Base-by-base conservation (phyloP, 768 basidiomycete species). In the Hericium alpestre region DNA sequence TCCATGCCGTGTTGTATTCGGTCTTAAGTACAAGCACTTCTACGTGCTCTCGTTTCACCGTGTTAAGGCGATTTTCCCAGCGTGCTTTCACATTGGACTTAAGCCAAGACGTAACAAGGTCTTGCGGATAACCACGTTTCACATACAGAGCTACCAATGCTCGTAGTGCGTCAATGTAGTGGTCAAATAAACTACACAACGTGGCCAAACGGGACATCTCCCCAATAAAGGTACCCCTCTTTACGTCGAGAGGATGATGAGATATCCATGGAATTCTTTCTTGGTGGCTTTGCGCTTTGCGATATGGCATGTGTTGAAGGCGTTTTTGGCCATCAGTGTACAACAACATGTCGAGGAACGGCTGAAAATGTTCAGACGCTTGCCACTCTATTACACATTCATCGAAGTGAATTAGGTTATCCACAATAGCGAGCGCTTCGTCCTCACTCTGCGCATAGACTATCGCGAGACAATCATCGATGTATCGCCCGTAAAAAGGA, bases 401-500 rank as follows among this genome's bases (percentile, higher is more conserved):
- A 55, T 60, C 62, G 47, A 58, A 64, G 12, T 50, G 22, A 1
- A 59, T n/a, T 41, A 41, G 10, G 10, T 41, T 41, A 2, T 41
- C 8, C 3, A 41, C n/a, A n/a, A 41, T 41, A 41, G 4, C 5
- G 40, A 41, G 13, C 12, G 40, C 40, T 41, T 41, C 40, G 40
- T 13, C n/a, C 40, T 41, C 40, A 41, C 40, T 41, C 40, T 12
- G n/a, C 12, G 40, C 40, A 41, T 50, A 58, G 0, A 62, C 56
- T 0, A 64, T 59, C 1, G 64, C 63, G 0, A 70, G 49, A 37
- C 62, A 63, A 51, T 72, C 70, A 57, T 72, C 70, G 59, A 72
- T 72, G 54, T 69, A 73, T 0, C 70, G 46, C 2, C 68, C 66
- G 54, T 71, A 72, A 47, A 67, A 71, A 4, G 56, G 52, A 12